Percentiles rank a stretch among this genome's conserved stretches.
These are phyloP conservation scores for Obba rivulosa DNA, from an alignment of 768 basidiomycete genomes.

Conservation along the genomic window DNA sequence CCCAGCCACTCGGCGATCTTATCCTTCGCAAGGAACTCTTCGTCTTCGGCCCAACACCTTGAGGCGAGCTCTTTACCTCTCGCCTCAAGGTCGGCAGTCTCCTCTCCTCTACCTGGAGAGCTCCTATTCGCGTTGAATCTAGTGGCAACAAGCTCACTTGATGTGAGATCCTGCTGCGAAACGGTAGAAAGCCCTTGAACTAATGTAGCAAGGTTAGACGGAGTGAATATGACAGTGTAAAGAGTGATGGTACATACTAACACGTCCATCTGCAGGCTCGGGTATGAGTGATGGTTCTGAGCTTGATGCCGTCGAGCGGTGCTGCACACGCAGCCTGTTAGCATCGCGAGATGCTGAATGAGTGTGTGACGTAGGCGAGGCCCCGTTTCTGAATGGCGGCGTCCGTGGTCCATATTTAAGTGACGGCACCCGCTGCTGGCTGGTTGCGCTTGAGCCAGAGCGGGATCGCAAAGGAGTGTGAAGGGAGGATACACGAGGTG, in stretches of 20 bases:
- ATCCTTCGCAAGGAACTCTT: conserved; percentile 75
- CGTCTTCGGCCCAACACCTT: conserved; percentile 84
- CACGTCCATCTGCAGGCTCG: conserved; percentile 41
- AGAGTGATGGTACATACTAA: conserved; percentile 34
- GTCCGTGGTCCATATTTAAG: conserved; percentile 19
- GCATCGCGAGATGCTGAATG: conserved; percentile 34
- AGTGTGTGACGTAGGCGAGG: conserved; percentile 24
- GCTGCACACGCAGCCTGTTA: conserved; percentile 53
- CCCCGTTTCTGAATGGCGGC: conserved; percentile 15
- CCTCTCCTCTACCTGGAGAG: conserved; percentile 40
- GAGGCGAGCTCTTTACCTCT: conserved; percentile 69
- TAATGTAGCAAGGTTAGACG: conserved; percentile 11
- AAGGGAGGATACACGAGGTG: conserved; percentile 48
- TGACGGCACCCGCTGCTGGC: conserved; percentile 9
- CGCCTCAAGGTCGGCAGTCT: conserved; percentile 50
- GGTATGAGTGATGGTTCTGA: conserved; percentile 80
- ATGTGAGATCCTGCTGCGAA: conserved; percentile 54
- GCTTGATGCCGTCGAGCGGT: conserved; percentile 67
- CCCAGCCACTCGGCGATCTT: conserved; percentile 98
- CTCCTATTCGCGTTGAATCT: conserved; percentile 29
- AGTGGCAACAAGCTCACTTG: conserved; percentile 47
- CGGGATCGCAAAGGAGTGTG: conserved; percentile 18
- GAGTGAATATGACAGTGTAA: conserved; percentile 9
- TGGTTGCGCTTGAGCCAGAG: conserved; percentile 14
- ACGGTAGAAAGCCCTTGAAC: conserved; percentile 23